phyloP scores from a whole-genome alignment of 2,329 filamentous ascomycete genomes.

The Fusarium buharicum region DNA sequence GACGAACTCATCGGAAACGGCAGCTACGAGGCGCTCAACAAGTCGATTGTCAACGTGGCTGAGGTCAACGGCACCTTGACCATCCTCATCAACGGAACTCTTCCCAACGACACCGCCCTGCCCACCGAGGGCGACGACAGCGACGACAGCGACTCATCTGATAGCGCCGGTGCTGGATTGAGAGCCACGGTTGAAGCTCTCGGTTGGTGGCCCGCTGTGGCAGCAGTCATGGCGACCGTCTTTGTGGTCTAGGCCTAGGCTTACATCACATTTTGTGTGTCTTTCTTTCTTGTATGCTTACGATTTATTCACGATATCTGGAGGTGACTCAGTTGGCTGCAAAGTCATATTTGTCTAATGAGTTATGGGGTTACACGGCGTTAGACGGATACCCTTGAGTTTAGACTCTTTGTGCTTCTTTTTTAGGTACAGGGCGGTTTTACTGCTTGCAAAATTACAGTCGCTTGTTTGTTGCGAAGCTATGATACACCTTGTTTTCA shows the following conservation, averaged over 20 bases:
- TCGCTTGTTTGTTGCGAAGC: not conserved
- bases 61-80: slow-evolving; percentile 69
- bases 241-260: slow-evolving; percentile 52
- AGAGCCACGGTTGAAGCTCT: slow-evolving; percentile 50
- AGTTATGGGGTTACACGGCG: slow-evolving; percentile 11
- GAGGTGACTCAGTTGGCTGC: not conserved
- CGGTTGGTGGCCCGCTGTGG: slow-evolving; percentile 63
- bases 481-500: not conserved
- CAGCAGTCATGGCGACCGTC: slow-evolving; percentile 57
- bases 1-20: slow-evolving; percentile 73
- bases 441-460: not conserved
- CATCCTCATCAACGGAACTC: slow-evolving; percentile 79
- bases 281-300: slow-evolving; percentile 29
- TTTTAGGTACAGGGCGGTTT: not conserved
- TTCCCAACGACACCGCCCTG: slow-evolving; percentile 76
- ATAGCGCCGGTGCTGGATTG: slow-evolving; percentile 48
- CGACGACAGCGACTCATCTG: slow-evolving; percentile 39
- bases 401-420: slow-evolving; percentile 9
- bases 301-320: slow-evolving; percentile 22
- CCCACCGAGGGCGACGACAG: slow-evolving; percentile 43
- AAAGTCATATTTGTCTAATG: not conserved
- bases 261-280: not conserved
- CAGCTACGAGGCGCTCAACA: slow-evolving; percentile 68
- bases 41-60: slow-evolving; percentile 69
- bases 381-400: slow-evolving; percentile 19